phyloP scores from a whole-genome alignment of 2,329 filamentous ascomycete species.

The Trichoderma sp. region DNA sequence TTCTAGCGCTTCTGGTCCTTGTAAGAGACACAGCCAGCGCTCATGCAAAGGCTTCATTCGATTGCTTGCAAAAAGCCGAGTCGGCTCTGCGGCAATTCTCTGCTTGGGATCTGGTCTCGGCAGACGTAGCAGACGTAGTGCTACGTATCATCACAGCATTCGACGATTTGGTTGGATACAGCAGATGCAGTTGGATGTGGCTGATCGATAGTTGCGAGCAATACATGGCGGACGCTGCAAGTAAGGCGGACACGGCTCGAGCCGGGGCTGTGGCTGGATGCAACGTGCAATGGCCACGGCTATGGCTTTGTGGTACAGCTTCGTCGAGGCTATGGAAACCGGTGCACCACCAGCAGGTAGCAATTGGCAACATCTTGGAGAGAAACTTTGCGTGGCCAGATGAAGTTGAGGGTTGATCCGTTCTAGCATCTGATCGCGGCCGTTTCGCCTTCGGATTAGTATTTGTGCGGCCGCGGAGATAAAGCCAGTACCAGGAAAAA shows the following conservation, averaged over 20 bases:
- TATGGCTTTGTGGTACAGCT: not conserved
- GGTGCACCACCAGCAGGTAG: conserved; percentile 4
- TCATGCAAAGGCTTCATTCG: not conserved
- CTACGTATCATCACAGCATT: not conserved
- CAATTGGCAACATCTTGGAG: not conserved
- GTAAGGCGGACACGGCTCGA: not conserved
- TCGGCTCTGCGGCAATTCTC: conserved; percentile 8
- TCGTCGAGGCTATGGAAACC: not conserved
- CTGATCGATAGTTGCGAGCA: conserved; percentile 24
- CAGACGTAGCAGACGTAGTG: not conserved
- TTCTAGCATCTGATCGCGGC: not conserved
- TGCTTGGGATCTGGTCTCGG: not conserved
- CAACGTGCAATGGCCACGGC: not conserved
- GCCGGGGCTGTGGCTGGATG: conserved; percentile 3
- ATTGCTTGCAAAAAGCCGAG: not conserved
- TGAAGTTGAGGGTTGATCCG: not conserved
- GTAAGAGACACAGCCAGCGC: not conserved
- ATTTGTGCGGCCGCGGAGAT: conserved; percentile 10
- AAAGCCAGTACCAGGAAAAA: not conserved
- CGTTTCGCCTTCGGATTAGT: not conserved
- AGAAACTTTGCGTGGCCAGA: not conserved
- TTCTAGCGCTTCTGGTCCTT: conserved; percentile 16
- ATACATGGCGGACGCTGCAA: not conserved
- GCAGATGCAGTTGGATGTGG: conserved; percentile 13
- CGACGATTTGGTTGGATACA: conserved; percentile 1